Evolutionary conservation across 768 basidiomycete genomes (phyloP).

Genomic region (Goffeauzyma gilvescens): DNA sequence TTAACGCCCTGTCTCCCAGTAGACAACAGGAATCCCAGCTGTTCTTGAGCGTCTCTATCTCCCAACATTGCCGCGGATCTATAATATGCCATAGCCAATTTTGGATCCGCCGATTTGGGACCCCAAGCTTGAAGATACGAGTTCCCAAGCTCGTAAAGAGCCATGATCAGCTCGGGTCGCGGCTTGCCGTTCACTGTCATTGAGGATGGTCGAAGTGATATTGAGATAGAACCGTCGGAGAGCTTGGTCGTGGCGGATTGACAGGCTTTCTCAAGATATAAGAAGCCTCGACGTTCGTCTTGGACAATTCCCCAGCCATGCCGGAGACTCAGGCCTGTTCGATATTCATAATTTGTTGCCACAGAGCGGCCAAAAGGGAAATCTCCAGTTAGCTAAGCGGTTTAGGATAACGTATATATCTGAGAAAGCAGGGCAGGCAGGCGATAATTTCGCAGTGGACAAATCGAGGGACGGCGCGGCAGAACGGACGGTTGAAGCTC

Average conservation of each 20-base stretch:
- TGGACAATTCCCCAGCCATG: slow-evolving; percentile 21
- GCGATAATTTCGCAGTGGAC: not conserved
- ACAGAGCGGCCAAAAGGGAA: no score
- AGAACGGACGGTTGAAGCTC: not conserved
- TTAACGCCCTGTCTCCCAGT: slow-evolving; percentile 26
- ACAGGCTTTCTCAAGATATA: slow-evolving; percentile 23
- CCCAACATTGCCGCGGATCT: slow-evolving; percentile 24
- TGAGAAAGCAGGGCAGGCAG: slow-evolving; percentile 20
- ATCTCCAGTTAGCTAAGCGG: not conserved
- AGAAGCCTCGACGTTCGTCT: slow-evolving; percentile 24
- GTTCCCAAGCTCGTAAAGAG: slow-evolving; percentile 29
- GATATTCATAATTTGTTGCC: not conserved
- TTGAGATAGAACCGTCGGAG: slow-evolving; percentile 1
- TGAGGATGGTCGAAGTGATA: not conserved
- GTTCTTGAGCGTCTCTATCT: slow-evolving; percentile 28
- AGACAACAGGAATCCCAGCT: slow-evolving; percentile 26
- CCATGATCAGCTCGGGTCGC: slow-evolving; percentile 24
- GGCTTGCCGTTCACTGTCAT: not conserved
- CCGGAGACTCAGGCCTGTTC: no score
- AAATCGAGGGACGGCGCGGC: not conserved
- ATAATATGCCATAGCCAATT: slow-evolving; percentile 25
- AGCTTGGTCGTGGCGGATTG: slow-evolving; percentile 15
- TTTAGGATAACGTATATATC: slow-evolving; percentile 13
- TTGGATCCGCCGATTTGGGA: slow-evolving; percentile 13
- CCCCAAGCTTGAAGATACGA: slow-evolving; percentile 25